A percentile compares a stretch with the other conserved stretches of the same genome.
Conservation (phyloP, 257 asterid genomes). For the Lycium barbarum region DNA sequence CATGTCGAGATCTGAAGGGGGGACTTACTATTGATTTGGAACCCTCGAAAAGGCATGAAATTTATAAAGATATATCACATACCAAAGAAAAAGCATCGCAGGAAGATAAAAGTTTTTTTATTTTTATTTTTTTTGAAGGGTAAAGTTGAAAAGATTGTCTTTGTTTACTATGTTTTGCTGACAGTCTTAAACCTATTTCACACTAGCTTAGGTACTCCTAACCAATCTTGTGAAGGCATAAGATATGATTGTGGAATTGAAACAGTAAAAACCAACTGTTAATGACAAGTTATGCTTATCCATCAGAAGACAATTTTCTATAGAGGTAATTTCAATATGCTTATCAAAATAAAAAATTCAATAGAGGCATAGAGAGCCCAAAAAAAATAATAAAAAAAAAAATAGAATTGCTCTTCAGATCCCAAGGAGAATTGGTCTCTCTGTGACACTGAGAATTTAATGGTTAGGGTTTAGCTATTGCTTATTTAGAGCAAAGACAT, state of each 20-base stretch:
- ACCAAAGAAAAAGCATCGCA: not conserved
- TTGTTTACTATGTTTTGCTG: not conserved
- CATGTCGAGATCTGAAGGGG: not conserved
- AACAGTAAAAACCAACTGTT: not conserved
- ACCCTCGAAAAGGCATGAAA: not conserved
- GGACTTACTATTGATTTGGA: not conserved
- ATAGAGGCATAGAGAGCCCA: not conserved
- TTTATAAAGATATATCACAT: not conserved
- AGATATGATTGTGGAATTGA: slow-evolving; percentile 3
- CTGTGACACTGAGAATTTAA: not conserved
- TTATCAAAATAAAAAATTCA: not conserved
- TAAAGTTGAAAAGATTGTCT: not conserved
- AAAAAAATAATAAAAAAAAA: not conserved
- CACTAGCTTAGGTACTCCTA: not conserved
- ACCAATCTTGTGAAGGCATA: not conserved
- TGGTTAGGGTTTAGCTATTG: not conserved
- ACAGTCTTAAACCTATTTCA: not conserved
- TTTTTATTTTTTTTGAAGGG: too few species aligned
- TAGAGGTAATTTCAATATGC: not conserved
- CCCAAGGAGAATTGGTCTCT: not conserved
- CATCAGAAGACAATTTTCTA: not conserved
- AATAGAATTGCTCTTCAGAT: not conserved
- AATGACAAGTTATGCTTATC: slow-evolving; percentile 8
- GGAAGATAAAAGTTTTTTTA: not conserved
- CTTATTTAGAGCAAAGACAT: not conserved